These are phyloP conservation scores for Hymenoscyphus linearis DNA, from an alignment of 2,329 filamentous ascomycete genomes.

Conservation along the genomic window DNA sequence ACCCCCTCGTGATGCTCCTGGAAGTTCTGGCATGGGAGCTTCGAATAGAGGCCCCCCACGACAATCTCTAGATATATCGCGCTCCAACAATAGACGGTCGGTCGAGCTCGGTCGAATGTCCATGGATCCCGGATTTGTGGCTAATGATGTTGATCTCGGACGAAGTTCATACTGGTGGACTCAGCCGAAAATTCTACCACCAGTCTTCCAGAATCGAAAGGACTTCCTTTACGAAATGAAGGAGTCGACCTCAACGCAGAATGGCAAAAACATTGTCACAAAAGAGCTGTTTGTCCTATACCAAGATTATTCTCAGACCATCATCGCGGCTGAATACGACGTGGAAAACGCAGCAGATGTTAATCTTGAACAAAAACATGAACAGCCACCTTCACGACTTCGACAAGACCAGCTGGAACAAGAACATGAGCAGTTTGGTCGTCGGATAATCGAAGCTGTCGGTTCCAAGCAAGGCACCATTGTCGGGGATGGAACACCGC, in stretches of 20 bases:
- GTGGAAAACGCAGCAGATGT: constrained; percentile 67
- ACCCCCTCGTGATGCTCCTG: constrained; percentile 11
- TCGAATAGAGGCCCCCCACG: constrained; percentile 37
- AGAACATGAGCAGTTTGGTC: constrained; percentile 75
- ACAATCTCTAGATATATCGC: constrained; percentile 60
- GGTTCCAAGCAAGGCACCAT: constrained; percentile 69
- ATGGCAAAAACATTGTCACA: constrained; percentile 65
- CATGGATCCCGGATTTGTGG: constrained; percentile 77
- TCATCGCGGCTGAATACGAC: constrained; percentile 77
- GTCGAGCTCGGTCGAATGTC: constrained; percentile 72
- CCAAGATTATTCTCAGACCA: constrained; percentile 92
- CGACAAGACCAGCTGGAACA: constrained; percentile 92
- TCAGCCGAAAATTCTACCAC: constrained; percentile 71
- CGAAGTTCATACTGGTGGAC: constrained; percentile 80
- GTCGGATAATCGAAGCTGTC: constrained; percentile 67
- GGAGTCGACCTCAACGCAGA: constrained; percentile 66
- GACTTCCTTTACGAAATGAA: constrained; percentile 82
- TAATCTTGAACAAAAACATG: constrained; percentile 77
- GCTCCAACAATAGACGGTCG: constrained; percentile 45
- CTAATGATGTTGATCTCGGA: constrained; percentile 78
- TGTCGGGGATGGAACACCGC: constrained; percentile 78
- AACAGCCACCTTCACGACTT: constrained; percentile 71
- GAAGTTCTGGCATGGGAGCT: constrained; percentile 23
- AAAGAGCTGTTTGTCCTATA: constrained; percentile 86
- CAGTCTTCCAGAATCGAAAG: constrained; percentile 72